Conservation (phyloP, 148 eudicot species). For the Fagopyrum tataricum region DNA sequence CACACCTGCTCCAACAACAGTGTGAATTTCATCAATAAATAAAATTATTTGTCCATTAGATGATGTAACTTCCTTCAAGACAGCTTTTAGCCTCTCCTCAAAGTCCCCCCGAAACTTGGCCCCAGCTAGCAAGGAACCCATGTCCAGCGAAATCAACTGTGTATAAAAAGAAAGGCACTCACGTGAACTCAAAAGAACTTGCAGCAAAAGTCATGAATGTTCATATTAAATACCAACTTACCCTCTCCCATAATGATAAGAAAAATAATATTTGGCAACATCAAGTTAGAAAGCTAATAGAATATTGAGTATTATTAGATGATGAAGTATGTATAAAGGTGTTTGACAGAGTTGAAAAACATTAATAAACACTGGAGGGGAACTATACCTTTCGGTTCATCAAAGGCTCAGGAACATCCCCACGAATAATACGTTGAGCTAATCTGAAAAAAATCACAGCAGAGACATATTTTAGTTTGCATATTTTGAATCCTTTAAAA, state of each 20-base stretch:
- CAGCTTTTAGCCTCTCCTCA: slow-evolving; percentile 96
- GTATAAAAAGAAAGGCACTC: neutral
- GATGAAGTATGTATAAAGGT: neutral
- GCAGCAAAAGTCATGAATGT: neutral
- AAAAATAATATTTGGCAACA: neutral
- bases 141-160: slow-evolving; percentile 94
- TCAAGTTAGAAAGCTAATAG: neutral
- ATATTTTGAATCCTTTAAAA: neutral
- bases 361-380: neutral
- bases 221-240: neutral
- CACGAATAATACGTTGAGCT: slow-evolving; percentile 95
- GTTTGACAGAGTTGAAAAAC: neutral
- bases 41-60: slow-evolving; percentile 93
- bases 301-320: neutral
- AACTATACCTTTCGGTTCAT: slow-evolving; percentile 70
- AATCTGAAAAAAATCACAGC: slow-evolving; percentile 44
- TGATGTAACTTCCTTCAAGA: slow-evolving; percentile 86
- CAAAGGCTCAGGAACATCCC: slow-evolving; percentile 97
- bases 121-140: slow-evolving; percentile 98
- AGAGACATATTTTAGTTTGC: neutral
- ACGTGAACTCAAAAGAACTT: neutral
- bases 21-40: slow-evolving; percentile 94
- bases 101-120: slow-evolving; percentile 96
- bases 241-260: neutral
- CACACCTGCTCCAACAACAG: slow-evolving; percentile 97